Conservation (phyloP, 2,329 filamentous ascomycete species). For the Knoxdaviesia capensis region DNA sequence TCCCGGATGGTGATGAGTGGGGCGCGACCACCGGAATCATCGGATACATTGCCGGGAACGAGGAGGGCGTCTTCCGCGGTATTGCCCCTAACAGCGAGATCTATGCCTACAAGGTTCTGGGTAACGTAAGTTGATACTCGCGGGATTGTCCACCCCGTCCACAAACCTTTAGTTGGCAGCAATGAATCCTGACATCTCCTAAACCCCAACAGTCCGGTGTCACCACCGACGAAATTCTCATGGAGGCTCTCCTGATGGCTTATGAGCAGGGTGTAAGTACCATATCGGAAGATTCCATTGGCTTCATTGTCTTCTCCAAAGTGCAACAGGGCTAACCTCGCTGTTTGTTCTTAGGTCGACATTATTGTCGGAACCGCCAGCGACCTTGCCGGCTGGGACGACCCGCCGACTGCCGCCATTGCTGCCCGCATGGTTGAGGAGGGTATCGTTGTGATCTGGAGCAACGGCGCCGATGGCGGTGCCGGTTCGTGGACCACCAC, state of each 20-base stretch:
- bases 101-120: constrained; percentile 2
- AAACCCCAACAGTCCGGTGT: too few relatives aligned
- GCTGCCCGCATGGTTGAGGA: constrained; percentile 18
- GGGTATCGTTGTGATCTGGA: constrained; percentile 27
- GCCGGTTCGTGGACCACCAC: constrained; percentile 24
- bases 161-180: too few relatives aligned
- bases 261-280: constrained; percentile 12
- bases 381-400: constrained; percentile 15
- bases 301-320: not conserved
- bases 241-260: constrained; percentile 14
- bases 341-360: constrained; percentile 8
- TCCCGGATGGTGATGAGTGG: not conserved
- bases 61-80: constrained; percentile 3
- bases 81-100: constrained; percentile 7
- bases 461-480: constrained; percentile 28
- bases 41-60: constrained; percentile 7
- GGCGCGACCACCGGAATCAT: constrained; percentile 15
- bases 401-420: constrained; percentile 20
- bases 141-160: too few relatives aligned
- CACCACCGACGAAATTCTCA: constrained; percentile 11
- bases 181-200: too few relatives aligned
- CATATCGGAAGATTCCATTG: constrained; percentile 1
- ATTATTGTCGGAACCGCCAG: constrained; percentile 21
- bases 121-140: not conserved
- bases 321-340: not conserved